Conservation (phyloP, 2,329 filamentous ascomycete genomes). For the Aurifilum marmelostoma region DNA sequence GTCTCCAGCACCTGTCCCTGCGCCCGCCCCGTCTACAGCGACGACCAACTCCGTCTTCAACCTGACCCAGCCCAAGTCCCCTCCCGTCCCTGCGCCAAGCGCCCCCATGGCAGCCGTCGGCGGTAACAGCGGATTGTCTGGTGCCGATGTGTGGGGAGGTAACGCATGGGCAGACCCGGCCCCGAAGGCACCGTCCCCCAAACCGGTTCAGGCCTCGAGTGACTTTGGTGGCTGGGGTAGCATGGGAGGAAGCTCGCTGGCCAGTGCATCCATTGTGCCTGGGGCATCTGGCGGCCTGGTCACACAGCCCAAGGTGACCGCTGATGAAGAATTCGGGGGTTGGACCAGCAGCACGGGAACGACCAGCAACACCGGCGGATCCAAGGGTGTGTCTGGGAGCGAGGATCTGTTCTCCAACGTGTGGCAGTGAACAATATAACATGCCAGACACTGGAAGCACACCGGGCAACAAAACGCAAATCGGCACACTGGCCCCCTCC, state of each 20-base stretch:
- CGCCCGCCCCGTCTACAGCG: slow-evolving; percentile 44
- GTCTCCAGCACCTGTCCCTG: slow-evolving; percentile 46
- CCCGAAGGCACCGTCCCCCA: slow-evolving; percentile 49
- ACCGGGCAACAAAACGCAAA: neutral
- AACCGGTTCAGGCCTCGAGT: slow-evolving; percentile 46
- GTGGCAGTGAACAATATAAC: slow-evolving; percentile 67
- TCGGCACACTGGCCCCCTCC: neutral
- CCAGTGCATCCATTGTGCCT: slow-evolving; percentile 63
- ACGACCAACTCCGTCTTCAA: slow-evolving; percentile 76
- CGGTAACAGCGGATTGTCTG: slow-evolving; percentile 37
- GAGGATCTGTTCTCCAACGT: slow-evolving; percentile 97
- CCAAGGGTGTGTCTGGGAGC: slow-evolving; percentile 61
- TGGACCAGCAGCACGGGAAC: slow-evolving; percentile 77
- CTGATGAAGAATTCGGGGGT: slow-evolving; percentile 94
- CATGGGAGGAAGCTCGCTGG: slow-evolving; percentile 45
- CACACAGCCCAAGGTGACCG: slow-evolving; percentile 69
- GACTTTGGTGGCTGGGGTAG: slow-evolving; percentile 64
- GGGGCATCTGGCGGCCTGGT: slow-evolving; percentile 68
- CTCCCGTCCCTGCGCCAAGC: slow-evolving; percentile 44
- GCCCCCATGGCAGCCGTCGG: slow-evolving; percentile 43
- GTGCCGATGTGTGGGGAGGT: slow-evolving; percentile 79
- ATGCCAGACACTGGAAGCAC: neutral
- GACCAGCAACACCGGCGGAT: slow-evolving; percentile 39
- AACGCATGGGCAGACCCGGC: slow-evolving; percentile 80
- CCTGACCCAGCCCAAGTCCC: slow-evolving; percentile 62